phyloP scores from a whole-genome alignment of 257 asterid genomes.

The Solanum sitiens region DNA sequence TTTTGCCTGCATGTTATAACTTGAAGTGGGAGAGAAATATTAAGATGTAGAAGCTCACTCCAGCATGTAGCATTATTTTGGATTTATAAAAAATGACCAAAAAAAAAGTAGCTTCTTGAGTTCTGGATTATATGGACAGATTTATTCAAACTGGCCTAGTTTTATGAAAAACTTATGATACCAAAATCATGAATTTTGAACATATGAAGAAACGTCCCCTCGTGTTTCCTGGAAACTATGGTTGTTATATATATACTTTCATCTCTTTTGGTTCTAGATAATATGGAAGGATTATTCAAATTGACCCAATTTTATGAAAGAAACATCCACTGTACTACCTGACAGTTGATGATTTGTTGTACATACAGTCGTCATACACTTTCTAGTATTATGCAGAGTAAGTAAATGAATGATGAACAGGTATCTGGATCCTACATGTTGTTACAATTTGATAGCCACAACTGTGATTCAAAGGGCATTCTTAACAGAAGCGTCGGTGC shows the following conservation, averaged over 20 bases:
- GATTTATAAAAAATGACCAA: not conserved
- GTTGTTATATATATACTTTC: not conserved
- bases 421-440: not conserved
- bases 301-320: not conserved
- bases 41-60: not conserved
- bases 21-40: not conserved
- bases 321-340: not conserved
- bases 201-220: not conserved
- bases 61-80: not conserved
- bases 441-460: not conserved
- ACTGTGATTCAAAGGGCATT: not conserved
- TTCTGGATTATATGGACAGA: not conserved
- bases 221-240: not conserved
- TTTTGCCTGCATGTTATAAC: not conserved
- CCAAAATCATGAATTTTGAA: not conserved
- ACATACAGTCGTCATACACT: not conserved
- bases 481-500: not conserved
- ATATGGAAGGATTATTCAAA: not conserved
- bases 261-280: not conserved
- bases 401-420: not conserved
- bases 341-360: not conserved
- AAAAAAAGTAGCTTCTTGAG: not conserved
- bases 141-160: not conserved
- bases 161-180: not conserved
- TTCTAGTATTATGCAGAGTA: not conserved